Evolutionary conservation across 2,329 filamentous ascomycete species (phyloP).

Genomic region (Alternaria infectoria): DNA sequence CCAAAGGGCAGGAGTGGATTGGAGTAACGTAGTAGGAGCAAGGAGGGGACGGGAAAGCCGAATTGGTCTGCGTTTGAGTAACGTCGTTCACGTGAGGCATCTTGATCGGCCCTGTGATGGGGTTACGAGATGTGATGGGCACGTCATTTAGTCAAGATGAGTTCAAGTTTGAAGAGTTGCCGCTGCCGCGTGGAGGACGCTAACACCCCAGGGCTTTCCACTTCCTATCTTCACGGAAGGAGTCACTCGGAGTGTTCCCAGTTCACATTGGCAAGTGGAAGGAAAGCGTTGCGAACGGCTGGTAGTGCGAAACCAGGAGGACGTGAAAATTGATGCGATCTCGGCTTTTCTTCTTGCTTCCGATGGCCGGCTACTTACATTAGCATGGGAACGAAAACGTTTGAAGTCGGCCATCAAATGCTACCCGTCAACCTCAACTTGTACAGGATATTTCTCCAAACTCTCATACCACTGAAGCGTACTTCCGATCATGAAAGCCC

Average conservation of each 20-base stretch:
- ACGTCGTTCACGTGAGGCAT: neutral
- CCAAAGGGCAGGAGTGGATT: neutral
- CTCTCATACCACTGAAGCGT: constrained; percentile 45
- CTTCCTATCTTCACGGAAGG: neutral
- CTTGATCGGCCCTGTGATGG: neutral
- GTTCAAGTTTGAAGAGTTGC: neutral
- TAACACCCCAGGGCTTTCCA: neutral
- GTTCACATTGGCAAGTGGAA: neutral
- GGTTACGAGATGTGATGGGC: neutral
- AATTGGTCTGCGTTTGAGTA: neutral
- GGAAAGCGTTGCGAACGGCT: neutral
- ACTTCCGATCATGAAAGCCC: constrained; percentile 45
- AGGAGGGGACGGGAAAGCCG: neutral
- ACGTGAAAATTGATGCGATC: neutral
- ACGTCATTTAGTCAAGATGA: neutral
- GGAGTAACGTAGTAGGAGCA: neutral
- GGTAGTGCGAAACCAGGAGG: neutral
- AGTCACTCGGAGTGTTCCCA: neutral
- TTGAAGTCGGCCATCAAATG: no score
- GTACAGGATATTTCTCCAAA: constrained; percentile 42
- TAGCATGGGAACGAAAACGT: no score
- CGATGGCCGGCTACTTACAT: neutral
- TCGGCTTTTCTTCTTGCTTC: neutral
- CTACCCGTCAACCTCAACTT: constrained; percentile 5
- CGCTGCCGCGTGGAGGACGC: neutral